Base-by-base conservation (phyloP, 208 protist species). In the Acanthamoeba quina region DNA sequence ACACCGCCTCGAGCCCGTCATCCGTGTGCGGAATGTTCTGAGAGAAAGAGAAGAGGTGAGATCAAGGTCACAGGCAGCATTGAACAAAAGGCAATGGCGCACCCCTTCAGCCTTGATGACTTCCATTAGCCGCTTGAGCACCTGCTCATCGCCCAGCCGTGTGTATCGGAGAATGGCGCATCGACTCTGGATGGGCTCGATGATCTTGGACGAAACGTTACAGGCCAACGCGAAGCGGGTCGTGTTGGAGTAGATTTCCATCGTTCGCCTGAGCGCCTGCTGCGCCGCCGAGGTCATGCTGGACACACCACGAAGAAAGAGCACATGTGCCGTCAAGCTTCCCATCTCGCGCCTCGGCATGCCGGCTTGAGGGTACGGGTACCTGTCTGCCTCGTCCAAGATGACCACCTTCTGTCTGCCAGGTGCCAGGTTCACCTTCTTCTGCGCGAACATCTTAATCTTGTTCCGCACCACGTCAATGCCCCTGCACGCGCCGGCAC, bases 221-320 rank as follows among this genome's bases (percentile, higher is more conserved):
- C 99, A 99, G 24, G 99, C 99, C 82, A 99, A 98, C 64, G 99
- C 99, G 96, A 99, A 99, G 52, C 99, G 97, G 0, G 99, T 99
- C 1, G 99, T 99, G 93, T 95, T 96, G 68, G 98, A 99, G 96
- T 99, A 99, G 60, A 99, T 96, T 97, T 99, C 99, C 99, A 99
- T 99, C 26, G 98, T 99, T 21, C 99, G 97, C 11, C 99, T 97
- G 80, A 99, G 96, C 11, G 99, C 99, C 95, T 99, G 99, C 97
- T 99, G 99, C 21, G 99, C 99, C 0, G 98, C 98, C 13, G 97
- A 95, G 2, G 99, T 99, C 99, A 99, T 99, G 85, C 96, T 97
- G 56, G 11, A 17, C 62, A 70, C 21, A 13, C 15, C 34, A 85
- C 15, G n/a, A 37, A 52, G 21, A 29, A 44, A 54, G 70, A 95